Conservation (phyloP, 2,329 filamentous ascomycete species). For the Penicillium frequentans region DNA sequence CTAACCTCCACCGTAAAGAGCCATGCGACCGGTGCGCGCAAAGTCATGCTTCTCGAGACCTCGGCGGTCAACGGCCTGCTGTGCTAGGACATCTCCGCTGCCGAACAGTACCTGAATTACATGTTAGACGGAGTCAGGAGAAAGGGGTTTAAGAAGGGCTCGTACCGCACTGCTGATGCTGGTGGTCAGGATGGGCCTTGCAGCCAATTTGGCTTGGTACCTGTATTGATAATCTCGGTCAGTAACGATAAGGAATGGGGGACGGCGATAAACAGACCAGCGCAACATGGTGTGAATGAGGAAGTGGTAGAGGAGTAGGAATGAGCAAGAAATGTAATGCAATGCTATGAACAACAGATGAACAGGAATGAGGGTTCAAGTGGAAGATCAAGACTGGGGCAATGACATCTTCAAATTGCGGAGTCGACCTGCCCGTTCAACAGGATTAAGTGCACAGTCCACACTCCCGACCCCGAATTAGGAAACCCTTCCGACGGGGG, state of each 20-base stretch:
- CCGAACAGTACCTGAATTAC: conserved; percentile 72
- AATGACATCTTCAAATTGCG: conserved; percentile 26
- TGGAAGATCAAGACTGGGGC: conserved; percentile 5
- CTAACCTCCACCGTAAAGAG: conserved; percentile 50
- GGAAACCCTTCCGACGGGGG: background rate
- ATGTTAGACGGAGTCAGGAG: background rate
- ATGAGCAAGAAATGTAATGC: background rate
- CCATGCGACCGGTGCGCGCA: conserved; percentile 50
- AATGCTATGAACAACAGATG: background rate
- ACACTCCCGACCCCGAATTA: background rate
- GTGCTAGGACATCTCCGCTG: conserved; percentile 85
- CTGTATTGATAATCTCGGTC: conserved; percentile 43
- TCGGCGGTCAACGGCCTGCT: conserved; percentile 83
- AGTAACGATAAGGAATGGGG: background rate
- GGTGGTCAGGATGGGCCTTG: conserved; percentile 84
- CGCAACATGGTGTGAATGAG: conserved; percentile 32
- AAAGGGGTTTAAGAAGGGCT: conserved; percentile 5
- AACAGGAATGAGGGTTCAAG: background rate
- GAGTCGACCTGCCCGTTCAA: conserved; percentile 14
- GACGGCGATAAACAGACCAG: conserved; percentile 27
- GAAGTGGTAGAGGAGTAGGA: background rate
- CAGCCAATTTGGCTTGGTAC: conserved; percentile 83
- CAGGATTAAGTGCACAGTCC: background rate
- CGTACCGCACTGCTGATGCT: conserved; percentile 77
- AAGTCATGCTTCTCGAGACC: conserved; percentile 74